These are phyloP conservation scores for Leccinum uliginosum DNA, from an alignment of 768 basidiomycete species.

Conservation along the genomic window DNA sequence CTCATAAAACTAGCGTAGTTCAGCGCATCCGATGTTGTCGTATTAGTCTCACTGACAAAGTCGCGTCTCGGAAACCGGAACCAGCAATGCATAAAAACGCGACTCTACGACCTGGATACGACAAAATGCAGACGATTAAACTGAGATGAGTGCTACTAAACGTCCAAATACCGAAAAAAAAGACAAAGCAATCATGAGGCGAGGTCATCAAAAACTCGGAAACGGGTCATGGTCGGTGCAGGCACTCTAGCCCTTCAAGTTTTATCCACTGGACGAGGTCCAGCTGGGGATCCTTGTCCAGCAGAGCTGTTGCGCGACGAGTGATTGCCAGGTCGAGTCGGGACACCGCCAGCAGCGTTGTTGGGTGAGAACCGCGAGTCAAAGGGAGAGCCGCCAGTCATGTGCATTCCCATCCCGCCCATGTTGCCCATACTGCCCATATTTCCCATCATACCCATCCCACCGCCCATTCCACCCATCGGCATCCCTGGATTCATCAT, in stretches of 20 bases:
- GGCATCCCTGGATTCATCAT: conserved; percentile 50
- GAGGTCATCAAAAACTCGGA: conserved; percentile 10
- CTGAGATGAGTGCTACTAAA: conserved; percentile 12
- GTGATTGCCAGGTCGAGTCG: conserved; percentile 26
- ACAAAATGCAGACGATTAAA: conserved; percentile 16
- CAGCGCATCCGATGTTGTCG: background rate
- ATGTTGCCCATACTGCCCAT: conserved; percentile 40
- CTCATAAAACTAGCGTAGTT: background rate
- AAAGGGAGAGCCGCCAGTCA: conserved; percentile 60
- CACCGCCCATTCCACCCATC: conserved; percentile 36
- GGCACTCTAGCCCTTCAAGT: conserved; percentile 13
- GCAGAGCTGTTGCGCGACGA: conserved; percentile 50
- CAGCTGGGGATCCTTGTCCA: conserved; percentile 50
- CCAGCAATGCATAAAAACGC: conserved; percentile 2
- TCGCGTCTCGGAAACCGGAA: background rate
- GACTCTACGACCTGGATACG: background rate
- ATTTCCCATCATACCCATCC: conserved; percentile 26
- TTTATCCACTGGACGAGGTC: conserved; percentile 32
- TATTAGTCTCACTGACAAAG: background rate
- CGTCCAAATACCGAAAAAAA: conserved; percentile 16
- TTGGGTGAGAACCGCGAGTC: conserved; percentile 51
- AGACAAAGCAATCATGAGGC: conserved; percentile 4
- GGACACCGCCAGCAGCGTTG: conserved; percentile 21
- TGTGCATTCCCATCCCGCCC: conserved; percentile 45
- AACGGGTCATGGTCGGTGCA: background rate